Conservation (phyloP, 495 filamentous ascomycete species). For the Lepraria neglecta region DNA sequence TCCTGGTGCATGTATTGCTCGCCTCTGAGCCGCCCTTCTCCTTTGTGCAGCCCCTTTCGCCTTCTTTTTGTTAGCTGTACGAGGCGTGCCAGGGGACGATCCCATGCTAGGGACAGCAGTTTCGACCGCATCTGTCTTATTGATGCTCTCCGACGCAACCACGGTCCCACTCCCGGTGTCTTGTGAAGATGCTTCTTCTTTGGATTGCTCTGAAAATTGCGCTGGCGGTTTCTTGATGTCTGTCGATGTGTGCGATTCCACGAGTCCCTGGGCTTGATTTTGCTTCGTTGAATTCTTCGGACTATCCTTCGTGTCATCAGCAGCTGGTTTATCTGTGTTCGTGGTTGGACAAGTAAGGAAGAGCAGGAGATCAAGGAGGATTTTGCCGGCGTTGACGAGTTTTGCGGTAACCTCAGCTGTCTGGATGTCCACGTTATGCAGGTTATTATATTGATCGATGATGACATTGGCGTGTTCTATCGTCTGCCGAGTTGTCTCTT, state of each 20-base stretch:
- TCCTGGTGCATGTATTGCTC: background rate
- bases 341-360: background rate
- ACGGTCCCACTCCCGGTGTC: too few relatives aligned
- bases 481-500: background rate
- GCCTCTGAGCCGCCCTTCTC: background rate
- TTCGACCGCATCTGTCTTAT: background rate
- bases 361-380: background rate
- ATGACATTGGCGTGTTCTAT: constrained; percentile 6
- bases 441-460: background rate
- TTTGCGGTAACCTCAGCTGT: constrained; percentile 15
- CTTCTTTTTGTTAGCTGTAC: background rate
- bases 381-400: constrained; percentile 13
- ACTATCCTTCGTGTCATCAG: background rate
- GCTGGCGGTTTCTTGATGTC: background rate
- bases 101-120: background rate
- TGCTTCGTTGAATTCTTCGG: background rate
- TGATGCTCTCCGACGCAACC: background rate
- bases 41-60: background rate
- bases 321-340: background rate
- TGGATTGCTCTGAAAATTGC: background rate
- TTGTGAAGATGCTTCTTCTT: background rate
- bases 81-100: background rate
- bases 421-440: constrained; percentile 4
- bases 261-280: background rate
- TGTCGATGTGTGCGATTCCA: background rate